Base-by-base conservation (phyloP, 2,329 filamentous ascomycete species). In the Aspergillus piperis region DNA sequence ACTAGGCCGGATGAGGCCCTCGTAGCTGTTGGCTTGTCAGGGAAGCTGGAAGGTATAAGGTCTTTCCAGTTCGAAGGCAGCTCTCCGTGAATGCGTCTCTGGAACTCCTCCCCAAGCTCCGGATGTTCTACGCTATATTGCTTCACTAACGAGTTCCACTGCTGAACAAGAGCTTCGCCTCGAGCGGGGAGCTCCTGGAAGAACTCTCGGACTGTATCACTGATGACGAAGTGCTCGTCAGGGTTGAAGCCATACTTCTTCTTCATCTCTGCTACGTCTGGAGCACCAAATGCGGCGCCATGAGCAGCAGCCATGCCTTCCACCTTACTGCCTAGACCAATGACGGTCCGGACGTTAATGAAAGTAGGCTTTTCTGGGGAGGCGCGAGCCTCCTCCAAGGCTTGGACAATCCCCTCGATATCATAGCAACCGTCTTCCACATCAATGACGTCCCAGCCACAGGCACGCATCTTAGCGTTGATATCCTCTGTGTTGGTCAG, bases 281-380 rank as follows among this genome's bases (percentile, higher is more conserved):
- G 78, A 1, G 76, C 71, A 5, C 84, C 85, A 42, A 85, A 84
- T 1, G 85, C 83, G 10, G 81, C 85, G 21, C 85, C 85, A 62
- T 88, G 86, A 0, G 85, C 82, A 19, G 80, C 80, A 3, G 84
- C 84, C 13, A 66, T 69, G 1, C 79, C 79, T 3, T 76, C 77
- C 1, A 76, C 74, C 19, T 71, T 70, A 41, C 74, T 84, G 5
- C 82, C 83, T 0, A 84, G 62, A 0, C 84, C 83, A 21, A 86
- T 86, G n/a, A 84, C 73, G 0, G 84, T 86, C 19, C 77, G 78
- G 7, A 86, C 75, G 62, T 87, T 87, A 75, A 87, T 81, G 62
- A 87, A 86, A 0, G 80, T 82, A 0, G 84, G 85, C 66, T 84
- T 84, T 2, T 81, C 76, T 6, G 69, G 76, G 2, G 75, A 77